Conservation (phyloP, 352 stramenopile species). For the Phytophthora meadii region DNA sequence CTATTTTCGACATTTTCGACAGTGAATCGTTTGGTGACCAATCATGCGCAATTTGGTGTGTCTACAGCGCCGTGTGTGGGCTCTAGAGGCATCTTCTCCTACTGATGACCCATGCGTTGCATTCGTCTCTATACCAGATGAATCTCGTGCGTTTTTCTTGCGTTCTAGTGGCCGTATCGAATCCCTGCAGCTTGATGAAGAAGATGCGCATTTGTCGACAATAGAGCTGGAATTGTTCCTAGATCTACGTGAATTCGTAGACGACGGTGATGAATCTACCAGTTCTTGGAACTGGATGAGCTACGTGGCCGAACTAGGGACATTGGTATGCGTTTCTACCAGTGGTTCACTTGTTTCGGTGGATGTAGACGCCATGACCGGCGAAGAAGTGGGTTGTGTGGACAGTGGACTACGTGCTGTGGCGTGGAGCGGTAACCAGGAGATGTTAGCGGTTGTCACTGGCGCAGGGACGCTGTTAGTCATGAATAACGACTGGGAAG, state of each 20-base stretch:
- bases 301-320: conserved; percentile 68
- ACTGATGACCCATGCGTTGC: conserved; percentile 13
- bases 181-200: conserved; percentile 32
- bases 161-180: conserved; percentile 39
- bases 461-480: conserved; percentile 66
- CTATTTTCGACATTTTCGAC: neutral
- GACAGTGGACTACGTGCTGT: conserved; percentile 68
- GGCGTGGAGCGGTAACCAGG: conserved; percentile 75
- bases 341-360: conserved; percentile 59
- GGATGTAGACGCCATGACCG: conserved; percentile 49
- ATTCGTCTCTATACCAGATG: conserved; percentile 47
- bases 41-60: conserved; percentile 69
- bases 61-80: conserved; percentile 54
- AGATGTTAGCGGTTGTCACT: conserved; percentile 70
- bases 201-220: conserved; percentile 20
- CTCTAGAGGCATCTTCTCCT: conserved; percentile 24
- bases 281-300: conserved; percentile 64
- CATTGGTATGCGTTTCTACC: conserved; percentile 61
- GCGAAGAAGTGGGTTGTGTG: conserved; percentile 74
- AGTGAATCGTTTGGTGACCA: conserved; percentile 17
- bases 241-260: conserved; percentile 40
- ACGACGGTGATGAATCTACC: neutral
- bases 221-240: conserved; percentile 32
- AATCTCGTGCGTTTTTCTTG: conserved; percentile 50
- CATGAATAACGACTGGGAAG: conserved; percentile 83